Conservation (phyloP, 2,329 filamentous ascomycete species). For the Colletotrichum sp. region DNA sequence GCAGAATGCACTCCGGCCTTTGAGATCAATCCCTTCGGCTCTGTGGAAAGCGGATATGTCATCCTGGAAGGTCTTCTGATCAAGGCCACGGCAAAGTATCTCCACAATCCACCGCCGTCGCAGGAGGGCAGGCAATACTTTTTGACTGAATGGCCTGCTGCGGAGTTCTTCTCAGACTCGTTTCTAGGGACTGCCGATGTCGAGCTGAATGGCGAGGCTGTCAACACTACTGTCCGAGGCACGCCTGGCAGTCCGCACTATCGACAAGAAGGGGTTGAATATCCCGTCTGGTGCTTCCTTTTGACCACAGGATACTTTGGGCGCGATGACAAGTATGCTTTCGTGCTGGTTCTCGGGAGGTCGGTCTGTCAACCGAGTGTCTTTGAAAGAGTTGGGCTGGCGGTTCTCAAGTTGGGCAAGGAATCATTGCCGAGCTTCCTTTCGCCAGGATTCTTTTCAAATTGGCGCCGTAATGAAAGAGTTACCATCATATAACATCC, state of each 20-base stretch:
- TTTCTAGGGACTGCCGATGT: not conserved
- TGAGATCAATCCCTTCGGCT: not conserved
- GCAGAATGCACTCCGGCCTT: not conserved
- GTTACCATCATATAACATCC: not conserved
- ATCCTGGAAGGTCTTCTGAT: not conserved
- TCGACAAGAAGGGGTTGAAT: not conserved
- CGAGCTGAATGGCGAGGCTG: not conserved
- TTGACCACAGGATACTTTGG: rapidly evolving
- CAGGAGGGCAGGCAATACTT: not conserved
- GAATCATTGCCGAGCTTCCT: not conserved
- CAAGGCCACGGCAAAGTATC: not conserved
- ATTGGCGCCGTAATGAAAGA: not conserved
- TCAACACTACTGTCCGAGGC: not conserved
- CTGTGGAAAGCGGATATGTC: not conserved
- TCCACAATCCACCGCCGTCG: not conserved
- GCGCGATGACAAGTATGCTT: not conserved
- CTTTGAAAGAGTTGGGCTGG: not conserved
- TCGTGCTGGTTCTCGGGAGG: not conserved
- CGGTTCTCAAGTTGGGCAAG: not conserved
- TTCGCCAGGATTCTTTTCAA: not conserved
- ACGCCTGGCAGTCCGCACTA: rapidly evolving
- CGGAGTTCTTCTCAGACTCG: not conserved
- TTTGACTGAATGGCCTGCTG: not conserved
- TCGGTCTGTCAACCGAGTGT: rapidly evolving
- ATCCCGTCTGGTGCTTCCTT: not conserved